Evolutionary conservation across 1,139 yeast genomes (phyloP).

Genomic region (Torulaspora pretoriensis): DNA sequence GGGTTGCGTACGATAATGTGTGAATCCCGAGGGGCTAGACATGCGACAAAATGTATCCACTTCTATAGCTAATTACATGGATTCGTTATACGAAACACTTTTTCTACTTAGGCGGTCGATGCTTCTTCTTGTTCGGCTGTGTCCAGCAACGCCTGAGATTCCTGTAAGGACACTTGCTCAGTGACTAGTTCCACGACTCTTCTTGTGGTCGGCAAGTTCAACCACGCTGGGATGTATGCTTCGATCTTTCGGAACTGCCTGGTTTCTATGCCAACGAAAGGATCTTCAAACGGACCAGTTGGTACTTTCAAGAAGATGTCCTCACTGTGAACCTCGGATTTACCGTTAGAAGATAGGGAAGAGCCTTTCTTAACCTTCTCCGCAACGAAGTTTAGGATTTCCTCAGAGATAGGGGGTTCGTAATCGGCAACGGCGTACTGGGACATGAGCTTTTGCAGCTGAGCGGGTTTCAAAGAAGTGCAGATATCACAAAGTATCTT

Average conservation of each 20-base stretch:
- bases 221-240: conserved; percentile 95
- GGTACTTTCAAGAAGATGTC: conserved; percentile 61
- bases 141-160: conserved; percentile 16
- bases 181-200: conserved; percentile 88
- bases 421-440: conserved; percentile 93
- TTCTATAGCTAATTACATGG: conserved; percentile 4
- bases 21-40: neutral
- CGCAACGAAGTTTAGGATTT: conserved; percentile 78
- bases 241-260: conserved; percentile 87
- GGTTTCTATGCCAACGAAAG: conserved; percentile 79
- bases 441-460: conserved; percentile 84
- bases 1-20: neutral
- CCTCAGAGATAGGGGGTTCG: conserved; percentile 88
- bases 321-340: conserved; percentile 39
- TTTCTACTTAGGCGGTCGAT: neutral
- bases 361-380: conserved; percentile 61
- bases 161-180: conserved; percentile 55
- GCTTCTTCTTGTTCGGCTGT: conserved; percentile 6
- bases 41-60: conserved; percentile 5
- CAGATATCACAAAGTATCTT: conserved; percentile 93
- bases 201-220: conserved; percentile 83
- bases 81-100: neutral
- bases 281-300: conserved; percentile 79
- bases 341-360: conserved; percentile 47
- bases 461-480: conserved; percentile 88